These are phyloP conservation scores for Sporopachydermia lactativora DNA, from an alignment of 805 yeast genomes.

Conservation along the genomic window DNA sequence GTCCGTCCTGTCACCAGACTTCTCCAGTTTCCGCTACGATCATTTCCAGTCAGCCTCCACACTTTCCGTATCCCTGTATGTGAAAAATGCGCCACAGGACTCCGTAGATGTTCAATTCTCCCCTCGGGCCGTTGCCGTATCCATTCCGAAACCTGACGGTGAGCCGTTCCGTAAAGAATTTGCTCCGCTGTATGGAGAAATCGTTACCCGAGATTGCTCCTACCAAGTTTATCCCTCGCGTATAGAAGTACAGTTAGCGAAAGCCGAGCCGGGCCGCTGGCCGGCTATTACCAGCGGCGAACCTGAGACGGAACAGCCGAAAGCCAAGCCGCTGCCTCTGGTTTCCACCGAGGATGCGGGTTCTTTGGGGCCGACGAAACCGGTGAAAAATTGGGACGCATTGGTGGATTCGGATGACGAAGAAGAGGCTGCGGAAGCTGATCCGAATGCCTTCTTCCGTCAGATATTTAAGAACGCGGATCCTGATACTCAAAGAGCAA, in stretches of 20 bases:
- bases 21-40: slow-evolving; percentile 32
- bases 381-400: slow-evolving; percentile 20
- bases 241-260: slow-evolving; percentile 45
- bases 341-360: slow-evolving; percentile 35
- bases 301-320: slow-evolving; percentile 3
- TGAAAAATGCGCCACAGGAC: slow-evolving; percentile 46
- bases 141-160: slow-evolving; percentile 31
- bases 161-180: neutral
- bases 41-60: slow-evolving; percentile 54
- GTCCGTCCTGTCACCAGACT: slow-evolving; percentile 2
- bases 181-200: slow-evolving; percentile 20
- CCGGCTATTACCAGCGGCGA: neutral
- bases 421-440: slow-evolving; percentile 31
- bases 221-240: slow-evolving; percentile 55
- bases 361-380: slow-evolving; percentile 59
- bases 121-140: slow-evolving; percentile 23
- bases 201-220: slow-evolving; percentile 31
- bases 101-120: slow-evolving; percentile 27
- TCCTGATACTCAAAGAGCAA: slow-evolving; percentile 80
- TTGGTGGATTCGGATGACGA: slow-evolving; percentile 20
- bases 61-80: slow-evolving; percentile 57
- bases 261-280: slow-evolving; percentile 4
- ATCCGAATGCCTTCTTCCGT: slow-evolving; percentile 58
- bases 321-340: slow-evolving; percentile 5
- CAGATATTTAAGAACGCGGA: slow-evolving; percentile 66